Evolutionary conservation across 768 basidiomycete species (phyloP), one percentile per base, ranked within the genome.

Genomic region (Amanita subjunquillea): DNA sequence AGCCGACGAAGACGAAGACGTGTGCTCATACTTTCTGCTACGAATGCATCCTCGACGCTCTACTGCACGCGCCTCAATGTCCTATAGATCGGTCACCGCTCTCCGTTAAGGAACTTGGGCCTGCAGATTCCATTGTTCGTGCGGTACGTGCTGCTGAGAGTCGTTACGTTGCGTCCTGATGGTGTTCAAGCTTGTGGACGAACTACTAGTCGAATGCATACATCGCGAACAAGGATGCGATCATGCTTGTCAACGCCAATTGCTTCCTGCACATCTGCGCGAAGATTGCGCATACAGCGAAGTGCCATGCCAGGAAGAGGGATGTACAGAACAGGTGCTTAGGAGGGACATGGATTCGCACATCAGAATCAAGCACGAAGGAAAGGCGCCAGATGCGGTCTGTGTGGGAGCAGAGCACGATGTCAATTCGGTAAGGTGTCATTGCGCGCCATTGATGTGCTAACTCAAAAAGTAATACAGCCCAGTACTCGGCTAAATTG

Each of bases 11-110:
- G 0, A 83, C 88, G 0, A 75, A 67, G 38, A 79, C 83, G 6
- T 94, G 92, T 59, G 73, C 78, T 54, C 92, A 91, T 63, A 94
- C 90, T 0, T 94, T 94, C 65, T 95, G 92, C 64, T 67, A 68
- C n/a, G 83, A 80, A 29, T 95, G 92, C 61, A 87, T 93, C 55
- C 59, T 69, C n/a, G 72, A 73, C 47, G 87, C 91, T 0, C 74
- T 94, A 3, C 64, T 67, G 10, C 78, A 86, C 54, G 79, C 82
- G 6, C 70, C 76, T 0, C 82, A 83, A 55, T 95, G 92, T 64
- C 92, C 92, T 9, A 80, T 95, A 29, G 91, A 94, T 67, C 80
- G 92, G 20, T 83, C 79, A 12, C 72, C 80, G 0, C 71, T 94
- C 30, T 66, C 69, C 1, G 51, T 67, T n/a, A 69, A 68, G n/a